Evolutionary conservation across 441 rosid genomes (phyloP).

Genomic region (Pelargonium fulgidum): DNA sequence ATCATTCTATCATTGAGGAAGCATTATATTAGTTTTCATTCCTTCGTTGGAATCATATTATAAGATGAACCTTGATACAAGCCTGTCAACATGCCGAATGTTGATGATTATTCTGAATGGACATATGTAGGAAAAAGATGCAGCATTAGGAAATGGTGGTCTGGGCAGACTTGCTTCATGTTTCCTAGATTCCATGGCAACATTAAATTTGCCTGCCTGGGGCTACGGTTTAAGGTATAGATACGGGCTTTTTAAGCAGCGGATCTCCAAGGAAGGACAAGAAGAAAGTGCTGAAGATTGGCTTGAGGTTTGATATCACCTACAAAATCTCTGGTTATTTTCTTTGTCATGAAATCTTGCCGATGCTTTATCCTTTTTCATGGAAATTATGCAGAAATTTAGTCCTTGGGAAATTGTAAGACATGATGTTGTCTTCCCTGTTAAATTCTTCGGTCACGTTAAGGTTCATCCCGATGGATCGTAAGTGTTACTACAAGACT

Average conservation of each 20-base stretch:
- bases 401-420: constrained; percentile 99
- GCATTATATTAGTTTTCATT: constrained; percentile 6
- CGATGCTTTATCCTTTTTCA: constrained; percentile 23
- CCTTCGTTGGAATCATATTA: background rate
- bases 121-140: constrained; percentile 79
- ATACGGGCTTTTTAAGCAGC: constrained; percentile 90
- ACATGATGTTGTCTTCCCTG: constrained; percentile 80
- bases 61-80: constrained; percentile 1
- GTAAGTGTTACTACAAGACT: constrained; percentile 44
- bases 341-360: constrained; percentile 17
- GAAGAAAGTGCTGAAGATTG: constrained; percentile 96
- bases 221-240: constrained; percentile 94
- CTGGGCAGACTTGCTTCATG: constrained; percentile 98
- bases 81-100: constrained; percentile 3
- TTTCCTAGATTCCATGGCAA: constrained; percentile 96
- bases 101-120: constrained; percentile 17
- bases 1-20: background rate
- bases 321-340: constrained; percentile 15
- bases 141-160: constrained; percentile 98
- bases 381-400: constrained; percentile 65
- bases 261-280: constrained; percentile 78
- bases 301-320: constrained; percentile 68
- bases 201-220: constrained; percentile 95
- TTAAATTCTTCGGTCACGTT: constrained; percentile 81
- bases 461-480: constrained; percentile 68